These are phyloP conservation scores for Amanita molliuscula DNA, from an alignment of 768 basidiomycete species.

Conservation along the genomic window DNA sequence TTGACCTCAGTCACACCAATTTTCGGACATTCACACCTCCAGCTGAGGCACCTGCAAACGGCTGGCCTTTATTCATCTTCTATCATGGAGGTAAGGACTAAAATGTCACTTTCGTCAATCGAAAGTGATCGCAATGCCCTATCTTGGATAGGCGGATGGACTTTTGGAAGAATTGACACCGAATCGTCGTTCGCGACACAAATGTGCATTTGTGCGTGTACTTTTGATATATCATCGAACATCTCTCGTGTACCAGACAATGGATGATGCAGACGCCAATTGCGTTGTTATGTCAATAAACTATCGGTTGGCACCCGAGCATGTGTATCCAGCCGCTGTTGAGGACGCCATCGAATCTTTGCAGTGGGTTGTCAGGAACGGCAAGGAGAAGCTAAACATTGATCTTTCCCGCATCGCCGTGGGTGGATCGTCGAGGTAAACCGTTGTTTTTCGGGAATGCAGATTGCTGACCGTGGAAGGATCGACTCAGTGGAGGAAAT, in stretches of 20 bases:
- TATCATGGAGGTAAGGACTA: constrained; percentile 63
- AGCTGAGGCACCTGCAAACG: constrained; percentile 34
- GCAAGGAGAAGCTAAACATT: constrained; percentile 32
- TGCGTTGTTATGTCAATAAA: constrained; percentile 59
- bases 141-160: constrained; percentile 57
- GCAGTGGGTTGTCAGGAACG: constrained; percentile 46
- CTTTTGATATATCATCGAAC: not conserved
- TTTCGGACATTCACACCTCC: constrained; percentile 59
- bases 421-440: constrained; percentile 64
- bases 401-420: constrained; percentile 50
- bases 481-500: constrained; percentile 48
- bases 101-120: not conserved
- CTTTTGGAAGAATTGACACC: constrained; percentile 51
- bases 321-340: constrained; percentile 61
- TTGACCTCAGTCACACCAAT: constrained; percentile 37
- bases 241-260: not conserved
- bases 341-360: constrained; percentile 65
- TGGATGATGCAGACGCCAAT: constrained; percentile 33
- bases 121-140: not conserved
- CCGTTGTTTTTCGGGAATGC: not conserved
- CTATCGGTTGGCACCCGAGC: constrained; percentile 64
- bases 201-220: constrained; percentile 46
- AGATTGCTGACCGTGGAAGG: not conserved
- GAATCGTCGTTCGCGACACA: constrained; percentile 54
- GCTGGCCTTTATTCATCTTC: constrained; percentile 68